These are phyloP conservation scores for Teunomyces gatunensis DNA, from an alignment of 805 yeast species.

Conservation along the genomic window DNA sequence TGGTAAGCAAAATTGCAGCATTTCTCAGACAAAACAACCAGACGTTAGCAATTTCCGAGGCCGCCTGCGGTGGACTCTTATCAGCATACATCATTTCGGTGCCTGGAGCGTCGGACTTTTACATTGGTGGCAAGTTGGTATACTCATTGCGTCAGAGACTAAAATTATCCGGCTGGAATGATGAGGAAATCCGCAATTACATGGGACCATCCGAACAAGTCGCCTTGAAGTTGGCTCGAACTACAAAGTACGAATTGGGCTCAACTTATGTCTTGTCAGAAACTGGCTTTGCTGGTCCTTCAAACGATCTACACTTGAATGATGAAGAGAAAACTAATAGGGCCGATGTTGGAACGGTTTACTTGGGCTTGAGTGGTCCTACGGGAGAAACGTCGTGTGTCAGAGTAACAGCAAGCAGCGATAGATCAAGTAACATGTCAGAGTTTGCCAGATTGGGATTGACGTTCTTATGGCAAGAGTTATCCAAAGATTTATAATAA, in stretches of 20 bases:
- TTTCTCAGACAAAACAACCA: conserved; percentile 51
- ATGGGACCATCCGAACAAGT: conserved; percentile 82
- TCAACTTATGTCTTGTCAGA: conserved; percentile 80
- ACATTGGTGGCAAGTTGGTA: conserved; percentile 79
- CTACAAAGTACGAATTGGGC: conserved; percentile 75
- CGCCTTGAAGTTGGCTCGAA: conserved; percentile 73
- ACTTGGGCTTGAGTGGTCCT: conserved; percentile 69
- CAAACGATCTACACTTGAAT: conserved; percentile 40
- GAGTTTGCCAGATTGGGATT: conserved; percentile 69
- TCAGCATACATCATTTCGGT: conserved; percentile 78
- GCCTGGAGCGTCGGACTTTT: conserved; percentile 83
- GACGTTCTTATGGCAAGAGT: conserved; percentile 52
- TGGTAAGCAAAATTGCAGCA: conserved; percentile 58
- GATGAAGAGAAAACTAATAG: conserved; percentile 16
- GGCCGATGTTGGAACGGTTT: conserved; percentile 62
- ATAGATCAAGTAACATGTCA: conserved; percentile 71
- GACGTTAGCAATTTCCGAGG: conserved; percentile 79
- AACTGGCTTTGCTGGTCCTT: conserved; percentile 87
- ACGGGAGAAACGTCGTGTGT: conserved; percentile 48
- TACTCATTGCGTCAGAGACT: conserved; percentile 75
- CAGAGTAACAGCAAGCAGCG: conserved; percentile 44
- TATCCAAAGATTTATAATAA: conserved; percentile 19
- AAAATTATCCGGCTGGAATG: conserved; percentile 75
- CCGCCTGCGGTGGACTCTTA: conserved; percentile 86
- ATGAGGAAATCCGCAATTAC: conserved; percentile 63